A percentile compares a stretch with the other conserved stretches of the same genome.
phyloP scores from a whole-genome alignment of 2,329 filamentous ascomycete species.

The Aureobasidium sp. region DNA sequence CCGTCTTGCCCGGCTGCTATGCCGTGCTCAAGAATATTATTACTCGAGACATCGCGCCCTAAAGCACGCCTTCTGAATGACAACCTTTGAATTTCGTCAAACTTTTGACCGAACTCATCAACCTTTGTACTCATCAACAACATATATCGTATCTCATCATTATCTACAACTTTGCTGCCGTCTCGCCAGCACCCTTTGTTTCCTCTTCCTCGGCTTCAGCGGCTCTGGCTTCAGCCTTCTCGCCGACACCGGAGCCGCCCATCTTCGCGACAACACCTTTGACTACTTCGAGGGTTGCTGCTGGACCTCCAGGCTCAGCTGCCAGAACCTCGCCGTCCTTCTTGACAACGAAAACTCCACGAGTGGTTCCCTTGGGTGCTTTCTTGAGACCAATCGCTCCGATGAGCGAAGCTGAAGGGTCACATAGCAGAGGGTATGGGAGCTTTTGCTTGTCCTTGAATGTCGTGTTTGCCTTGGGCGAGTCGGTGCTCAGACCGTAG shows the following conservation, averaged over 20 bases:
- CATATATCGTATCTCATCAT: background rate
- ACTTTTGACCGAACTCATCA: background rate
- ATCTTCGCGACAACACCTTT: conserved; percentile 56
- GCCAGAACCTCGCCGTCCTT: conserved; percentile 66
- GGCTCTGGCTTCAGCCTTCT: conserved; percentile 27
- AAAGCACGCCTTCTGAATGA: background rate
- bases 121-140: background rate
- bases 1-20: background rate
- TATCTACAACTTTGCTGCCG: conserved; percentile 1
- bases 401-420: conserved; percentile 66
- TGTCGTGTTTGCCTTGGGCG: conserved; percentile 80
- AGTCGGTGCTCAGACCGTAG: conserved; percentile 83
- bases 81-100: background rate
- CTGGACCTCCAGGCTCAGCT: conserved; percentile 65
- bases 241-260: conserved; percentile 23
- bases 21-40: background rate
- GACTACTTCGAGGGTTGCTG: conserved; percentile 67
- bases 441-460: conserved; percentile 90
- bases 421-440: conserved; percentile 81
- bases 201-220: conserved; percentile 20
- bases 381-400: conserved; percentile 86
- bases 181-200: conserved; percentile 5
- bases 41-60: background rate
- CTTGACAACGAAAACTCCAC: conserved; percentile 76
- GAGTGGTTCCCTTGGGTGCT: conserved; percentile 65